These are phyloP conservation scores for Monsonia emarginata DNA, from an alignment of 441 rosid species.

Conservation along the genomic window DNA sequence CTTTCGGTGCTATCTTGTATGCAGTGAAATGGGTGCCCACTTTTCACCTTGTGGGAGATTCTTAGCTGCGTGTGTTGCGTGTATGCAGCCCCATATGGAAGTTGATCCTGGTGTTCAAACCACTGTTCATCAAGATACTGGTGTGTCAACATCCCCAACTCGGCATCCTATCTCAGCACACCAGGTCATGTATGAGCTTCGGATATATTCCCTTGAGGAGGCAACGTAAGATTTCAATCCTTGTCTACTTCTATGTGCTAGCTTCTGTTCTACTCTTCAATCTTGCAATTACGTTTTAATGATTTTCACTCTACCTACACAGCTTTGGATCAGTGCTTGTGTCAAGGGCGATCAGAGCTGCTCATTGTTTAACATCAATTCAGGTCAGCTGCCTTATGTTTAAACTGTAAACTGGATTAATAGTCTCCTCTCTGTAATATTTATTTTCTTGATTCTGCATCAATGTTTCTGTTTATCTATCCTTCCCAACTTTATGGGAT, in stretches of 20 bases:
- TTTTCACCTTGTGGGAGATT: conserved; percentile 92
- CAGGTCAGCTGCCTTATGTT: conserved; percentile 56
- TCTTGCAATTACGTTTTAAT: conserved; percentile 5
- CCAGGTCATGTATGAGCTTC: conserved; percentile 84
- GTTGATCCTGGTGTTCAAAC: conserved; percentile 55
- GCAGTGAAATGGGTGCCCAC: conserved; percentile 99
- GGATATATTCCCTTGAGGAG: conserved; percentile 80
- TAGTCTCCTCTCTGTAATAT: neutral
- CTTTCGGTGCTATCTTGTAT: conserved; percentile 17
- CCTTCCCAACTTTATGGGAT: neutral
- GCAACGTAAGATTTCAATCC: conserved; percentile 49
- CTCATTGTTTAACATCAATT: conserved; percentile 85
- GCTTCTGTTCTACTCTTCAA: conserved; percentile 4
- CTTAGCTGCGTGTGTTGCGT: conserved; percentile 86
- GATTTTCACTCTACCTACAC: conserved; percentile 18
- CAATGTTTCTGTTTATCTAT: neutral
- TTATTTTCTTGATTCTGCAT: neutral
- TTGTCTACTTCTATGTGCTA: conserved; percentile 2
- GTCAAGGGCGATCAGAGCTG: conserved; percentile 77
- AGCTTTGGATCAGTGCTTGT: conserved; percentile 76
- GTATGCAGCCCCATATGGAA: conserved; percentile 61
- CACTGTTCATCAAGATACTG: conserved; percentile 40
- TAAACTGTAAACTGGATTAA: neutral
- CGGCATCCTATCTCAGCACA: conserved; percentile 75
- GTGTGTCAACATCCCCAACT: conserved; percentile 71